phyloP scores from a whole-genome alignment of 2,329 filamentous ascomycete genomes.

The Didymellaceae sp. region DNA sequence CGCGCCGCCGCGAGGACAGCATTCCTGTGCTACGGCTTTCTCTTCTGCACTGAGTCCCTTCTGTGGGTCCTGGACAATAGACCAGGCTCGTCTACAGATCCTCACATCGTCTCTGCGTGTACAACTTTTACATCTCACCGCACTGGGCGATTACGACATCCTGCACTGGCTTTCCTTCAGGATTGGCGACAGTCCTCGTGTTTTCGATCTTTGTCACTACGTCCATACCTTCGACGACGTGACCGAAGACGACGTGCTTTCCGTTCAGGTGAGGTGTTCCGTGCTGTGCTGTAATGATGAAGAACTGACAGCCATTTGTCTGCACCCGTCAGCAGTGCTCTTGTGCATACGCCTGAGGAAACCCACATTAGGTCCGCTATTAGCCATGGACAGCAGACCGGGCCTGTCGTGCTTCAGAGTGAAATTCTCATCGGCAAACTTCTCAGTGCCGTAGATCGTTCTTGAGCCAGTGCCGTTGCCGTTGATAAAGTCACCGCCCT shows the following conservation, averaged over 20 bases:
- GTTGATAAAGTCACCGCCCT: constrained; percentile 94
- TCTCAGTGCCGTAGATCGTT: constrained; percentile 83
- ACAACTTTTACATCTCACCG: constrained; percentile 81
- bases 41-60: too few species aligned
- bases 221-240: constrained; percentile 88
- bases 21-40: too few species aligned
- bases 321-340: constrained; percentile 7
- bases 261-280: constrained; percentile 85
- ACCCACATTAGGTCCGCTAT: constrained; percentile 44
- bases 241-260: constrained; percentile 96
- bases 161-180: constrained; percentile 80
- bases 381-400: constrained; percentile 88
- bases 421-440: constrained; percentile 93
- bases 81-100: too few species aligned
- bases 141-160: constrained; percentile 87
- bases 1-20: too few species aligned
- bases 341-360: constrained; percentile 55
- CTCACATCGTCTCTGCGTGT: too few species aligned
- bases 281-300: constrained; percentile 79
- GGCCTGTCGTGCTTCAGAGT: constrained; percentile 76
- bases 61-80: too few species aligned
- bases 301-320: constrained; percentile 93
- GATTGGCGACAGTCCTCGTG: constrained; percentile 69
- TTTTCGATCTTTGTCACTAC: constrained; percentile 92
- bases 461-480: constrained; percentile 89